Conservation (phyloP, 2,329 filamentous ascomycete species). For the Nemania sp. region DNA sequence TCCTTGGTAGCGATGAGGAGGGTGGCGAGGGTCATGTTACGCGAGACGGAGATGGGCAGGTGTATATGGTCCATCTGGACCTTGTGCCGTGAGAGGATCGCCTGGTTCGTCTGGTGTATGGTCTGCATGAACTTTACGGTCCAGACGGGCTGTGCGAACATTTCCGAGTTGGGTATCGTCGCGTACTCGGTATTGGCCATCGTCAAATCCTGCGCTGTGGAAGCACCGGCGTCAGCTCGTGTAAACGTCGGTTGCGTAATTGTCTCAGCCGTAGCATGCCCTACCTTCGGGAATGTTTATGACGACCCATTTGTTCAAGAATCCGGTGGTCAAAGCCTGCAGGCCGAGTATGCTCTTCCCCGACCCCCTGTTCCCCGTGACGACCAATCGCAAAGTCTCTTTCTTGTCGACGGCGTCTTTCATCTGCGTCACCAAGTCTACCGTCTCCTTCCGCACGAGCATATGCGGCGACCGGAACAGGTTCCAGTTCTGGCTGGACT, state of each 20-base stretch:
- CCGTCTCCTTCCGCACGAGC: constrained; percentile 77
- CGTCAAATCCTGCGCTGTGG: constrained; percentile 73
- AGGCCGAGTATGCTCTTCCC: constrained; percentile 89
- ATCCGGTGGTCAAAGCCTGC: constrained; percentile 80
- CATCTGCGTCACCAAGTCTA: constrained; percentile 69
- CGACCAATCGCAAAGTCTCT: constrained; percentile 64
- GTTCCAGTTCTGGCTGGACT: constrained; percentile 84
- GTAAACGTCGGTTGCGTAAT: neutral
- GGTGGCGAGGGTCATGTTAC: constrained; percentile 65
- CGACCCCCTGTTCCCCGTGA: constrained; percentile 73
- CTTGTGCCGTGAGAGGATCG: constrained; percentile 60
- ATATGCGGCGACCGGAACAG: constrained; percentile 82
- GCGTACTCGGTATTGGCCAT: constrained; percentile 82
- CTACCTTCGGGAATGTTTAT: constrained; percentile 87
- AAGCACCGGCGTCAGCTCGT: neutral
- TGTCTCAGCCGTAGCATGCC: constrained; percentile 26
- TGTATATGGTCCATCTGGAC: constrained; percentile 58
- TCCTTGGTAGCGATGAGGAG: constrained; percentile 75
- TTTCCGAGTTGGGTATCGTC: constrained; percentile 63
- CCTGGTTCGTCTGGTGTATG: constrained; percentile 73
- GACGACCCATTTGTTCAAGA: constrained; percentile 85
- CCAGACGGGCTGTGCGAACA: constrained; percentile 81
- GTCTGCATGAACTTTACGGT: constrained; percentile 73
- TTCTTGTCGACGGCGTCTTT: constrained; percentile 57
- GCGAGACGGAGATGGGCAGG: constrained; percentile 63